These are phyloP conservation scores for Astragalus glycyphyllos DNA, from an alignment of 306 rosid species.

Conservation along the genomic window DNA sequence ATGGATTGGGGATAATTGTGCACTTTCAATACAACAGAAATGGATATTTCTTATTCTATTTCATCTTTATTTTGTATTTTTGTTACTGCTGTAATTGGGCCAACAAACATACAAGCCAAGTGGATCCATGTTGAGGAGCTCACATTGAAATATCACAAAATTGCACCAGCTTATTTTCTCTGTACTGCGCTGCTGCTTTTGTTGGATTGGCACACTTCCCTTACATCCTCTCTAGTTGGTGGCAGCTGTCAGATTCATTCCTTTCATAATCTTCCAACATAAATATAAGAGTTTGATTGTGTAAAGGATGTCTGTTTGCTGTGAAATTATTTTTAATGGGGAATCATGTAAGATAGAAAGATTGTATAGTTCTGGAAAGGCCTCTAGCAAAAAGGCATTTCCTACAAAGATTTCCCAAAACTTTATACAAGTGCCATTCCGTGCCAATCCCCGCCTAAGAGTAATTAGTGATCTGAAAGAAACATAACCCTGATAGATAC, in stretches of 20 bases:
- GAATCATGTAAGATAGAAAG: constrained; percentile 16
- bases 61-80: constrained; percentile 7
- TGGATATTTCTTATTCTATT: neutral
- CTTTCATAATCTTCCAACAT: neutral
- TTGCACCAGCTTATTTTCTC: neutral
- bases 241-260: neutral
- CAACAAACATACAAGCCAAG: neutral
- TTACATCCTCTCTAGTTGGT: neutral
- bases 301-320: neutral
- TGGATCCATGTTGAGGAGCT: constrained; percentile 4
- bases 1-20: constrained; percentile 5
- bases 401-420: neutral
- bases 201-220: neutral
- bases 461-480: neutral
- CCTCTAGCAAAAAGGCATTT: constrained; percentile 21
- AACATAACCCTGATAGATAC: neutral
- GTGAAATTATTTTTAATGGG: constrained; percentile 16
- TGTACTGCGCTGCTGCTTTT: too few relatives aligned
- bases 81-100: neutral
- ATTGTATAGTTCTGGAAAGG: neutral
- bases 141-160: constrained; percentile 5
- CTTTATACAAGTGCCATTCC: neutral
- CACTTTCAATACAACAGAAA: constrained; percentile 2
- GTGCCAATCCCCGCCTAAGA: neutral
- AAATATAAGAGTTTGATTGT: neutral